A percentile compares a stretch with the other conserved stretches of the same genome.
These are phyloP conservation scores for Microthlaspi erraticum DNA, from an alignment of 345 rosid species.

Conservation along the genomic window DNA sequence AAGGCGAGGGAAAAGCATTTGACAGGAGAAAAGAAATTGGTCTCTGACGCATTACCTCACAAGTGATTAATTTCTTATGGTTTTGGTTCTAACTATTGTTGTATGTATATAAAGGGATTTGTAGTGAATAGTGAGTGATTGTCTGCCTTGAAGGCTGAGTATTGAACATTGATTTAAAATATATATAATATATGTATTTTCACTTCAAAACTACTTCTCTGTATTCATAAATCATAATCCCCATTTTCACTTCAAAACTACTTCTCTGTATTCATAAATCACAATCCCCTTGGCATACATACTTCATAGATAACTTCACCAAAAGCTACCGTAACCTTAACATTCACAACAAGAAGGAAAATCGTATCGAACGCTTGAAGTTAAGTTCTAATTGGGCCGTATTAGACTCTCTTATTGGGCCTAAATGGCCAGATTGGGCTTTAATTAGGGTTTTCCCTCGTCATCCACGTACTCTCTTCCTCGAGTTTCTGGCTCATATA, in stretches of 20 bases:
- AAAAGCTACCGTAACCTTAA: too few relatives aligned
- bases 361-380: not conserved
- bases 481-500: not conserved
- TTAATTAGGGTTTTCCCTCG: conserved; percentile 19
- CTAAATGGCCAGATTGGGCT: conserved; percentile 6
- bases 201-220: not conserved
- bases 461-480: not conserved
- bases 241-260: not conserved
- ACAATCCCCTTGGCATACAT: too few relatives aligned
- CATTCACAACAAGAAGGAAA: not conserved
- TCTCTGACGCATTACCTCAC: conserved; percentile 22
- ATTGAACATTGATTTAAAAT: conserved; percentile 7
- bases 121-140: conserved; percentile 26
- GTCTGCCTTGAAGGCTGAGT: conserved; percentile 22
- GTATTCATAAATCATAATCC: not conserved
- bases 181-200: not conserved
- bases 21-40: conserved; percentile 22
- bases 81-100: conserved; percentile 15
- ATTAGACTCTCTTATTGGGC: not conserved
- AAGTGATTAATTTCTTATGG: conserved; percentile 13
- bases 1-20: conserved; percentile 1
- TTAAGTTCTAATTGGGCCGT: not conserved
- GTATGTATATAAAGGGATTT: conserved; percentile 32
- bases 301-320: too few relatives aligned
- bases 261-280: not conserved